These are phyloP conservation scores for Zizania latifolia DNA, from an alignment of 176 grass and related monocot genomes.

Conservation along the genomic window DNA sequence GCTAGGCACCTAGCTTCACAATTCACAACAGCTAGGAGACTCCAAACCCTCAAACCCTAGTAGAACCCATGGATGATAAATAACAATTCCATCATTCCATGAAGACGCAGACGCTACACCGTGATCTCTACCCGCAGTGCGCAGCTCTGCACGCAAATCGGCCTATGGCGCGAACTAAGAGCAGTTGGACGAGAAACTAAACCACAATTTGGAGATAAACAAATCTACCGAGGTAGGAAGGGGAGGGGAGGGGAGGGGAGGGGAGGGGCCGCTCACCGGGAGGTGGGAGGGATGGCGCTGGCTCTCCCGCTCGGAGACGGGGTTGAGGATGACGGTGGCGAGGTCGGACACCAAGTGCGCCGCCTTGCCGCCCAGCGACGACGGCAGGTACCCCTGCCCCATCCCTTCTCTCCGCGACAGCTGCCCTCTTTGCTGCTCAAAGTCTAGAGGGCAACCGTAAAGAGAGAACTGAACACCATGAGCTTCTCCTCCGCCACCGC, in stretches of 20 bases:
- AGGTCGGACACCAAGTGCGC: conserved; percentile 80
- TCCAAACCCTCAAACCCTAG: neutral
- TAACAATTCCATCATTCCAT: neutral
- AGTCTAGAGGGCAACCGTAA: neutral
- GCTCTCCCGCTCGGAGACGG: conserved; percentile 69
- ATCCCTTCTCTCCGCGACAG: conserved; percentile 21
- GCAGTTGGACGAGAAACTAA: neutral
- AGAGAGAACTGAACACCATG: neutral
- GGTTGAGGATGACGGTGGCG: conserved; percentile 90
- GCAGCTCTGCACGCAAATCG: neutral
- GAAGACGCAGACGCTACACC: neutral
- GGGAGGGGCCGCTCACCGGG: conserved; percentile 35
- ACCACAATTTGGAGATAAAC: neutral
- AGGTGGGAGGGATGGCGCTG: conserved; percentile 35
- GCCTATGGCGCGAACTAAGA: neutral
- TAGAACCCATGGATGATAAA: neutral
- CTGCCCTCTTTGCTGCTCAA: neutral
- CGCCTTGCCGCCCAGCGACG: conserved; percentile 74
- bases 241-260: neutral
- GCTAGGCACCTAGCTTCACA: neutral
- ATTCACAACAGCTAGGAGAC: neutral
- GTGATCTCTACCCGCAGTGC: neutral
- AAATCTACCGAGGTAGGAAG: neutral
- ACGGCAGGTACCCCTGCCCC: conserved; percentile 88
- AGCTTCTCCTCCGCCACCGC: neutral